Evolutionary conservation across 148 eudicot species (phyloP), one percentile per base, ranked within the genome.

Genomic region (Talinum fruticosum): DNA sequence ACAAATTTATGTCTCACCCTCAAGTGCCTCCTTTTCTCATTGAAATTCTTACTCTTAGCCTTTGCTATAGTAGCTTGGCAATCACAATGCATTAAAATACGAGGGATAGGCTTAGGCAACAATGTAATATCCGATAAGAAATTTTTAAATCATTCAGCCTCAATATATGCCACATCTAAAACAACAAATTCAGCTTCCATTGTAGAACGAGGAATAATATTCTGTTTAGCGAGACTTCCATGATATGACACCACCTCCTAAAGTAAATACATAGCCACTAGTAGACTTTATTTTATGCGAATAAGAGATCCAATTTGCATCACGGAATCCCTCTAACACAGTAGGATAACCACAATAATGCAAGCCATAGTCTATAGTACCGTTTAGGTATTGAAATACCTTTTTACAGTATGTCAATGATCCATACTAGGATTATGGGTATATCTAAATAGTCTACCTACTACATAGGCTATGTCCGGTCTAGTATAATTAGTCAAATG

Each of bases 311-410:
- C 76, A 74, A 53, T 74, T 74, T 24, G 76, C 66, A 16, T 54
- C 66, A 34, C 44, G 51, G 21, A 24, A 73, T 10, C 75, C 75
- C 49, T 73, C 35, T 15, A 73, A 12, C 6, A 49, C 12, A 4
- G 75, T 51, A 32, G 75, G 61, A 49, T 41, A 73, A 2, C 62
- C 75, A 24, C 32, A 41, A 73, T 73, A n/a, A 74, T 62, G 66
- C 16, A 18, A 7, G 1, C 29, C 28, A 19, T 62, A 62, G n/a
- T 62, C n/a, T n/a, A 62, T 62, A 2, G 66, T 62, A 15, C 62
- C 62, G 5, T 57, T 57, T 57, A 57, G 14, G 62, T 57, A 12
- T 57, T 57, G 4, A 57, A 57, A 57, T 57, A 57, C 62, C 62
- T 57, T 12, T 57, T n/a, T 57, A 57, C 19, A 57, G 62, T 6